Evolutionary conservation across 108 stramenopile genomes (phyloP).

Genomic region (Nitzschia sp.): DNA sequence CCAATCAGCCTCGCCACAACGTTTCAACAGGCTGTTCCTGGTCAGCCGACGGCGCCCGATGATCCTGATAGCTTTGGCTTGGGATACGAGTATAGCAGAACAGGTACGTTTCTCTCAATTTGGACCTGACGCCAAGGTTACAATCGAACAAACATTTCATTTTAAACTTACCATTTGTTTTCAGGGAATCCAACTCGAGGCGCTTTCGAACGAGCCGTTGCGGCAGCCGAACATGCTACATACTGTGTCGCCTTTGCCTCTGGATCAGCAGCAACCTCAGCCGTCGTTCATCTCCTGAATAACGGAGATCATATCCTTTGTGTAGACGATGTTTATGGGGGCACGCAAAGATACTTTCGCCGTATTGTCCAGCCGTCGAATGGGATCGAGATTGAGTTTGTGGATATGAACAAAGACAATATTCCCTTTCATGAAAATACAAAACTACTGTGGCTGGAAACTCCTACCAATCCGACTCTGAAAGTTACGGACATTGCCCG

Average conservation of each 20-base stretch:
- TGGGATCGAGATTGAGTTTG: slow-evolving; percentile 55
- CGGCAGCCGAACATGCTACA: slow-evolving; percentile 64
- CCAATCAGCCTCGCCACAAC: slow-evolving; percentile 82
- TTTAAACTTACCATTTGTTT: too few species aligned
- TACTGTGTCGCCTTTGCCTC: slow-evolving; percentile 80
- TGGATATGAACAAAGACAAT: slow-evolving; percentile 32
- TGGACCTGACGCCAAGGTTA: too few species aligned
- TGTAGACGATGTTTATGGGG: slow-evolving; percentile 91
- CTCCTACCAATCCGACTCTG: slow-evolving; percentile 91
- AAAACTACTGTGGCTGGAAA: slow-evolving; percentile 86
- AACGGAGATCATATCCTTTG: slow-evolving; percentile 82
- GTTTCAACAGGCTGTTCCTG: slow-evolving; percentile 71
- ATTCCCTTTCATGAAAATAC: slow-evolving; percentile 49
- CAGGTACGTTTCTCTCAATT: slow-evolving; percentile 33
- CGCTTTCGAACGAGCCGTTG: slow-evolving; percentile 82
- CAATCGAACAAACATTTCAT: too few species aligned
- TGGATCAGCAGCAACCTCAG: slow-evolving; percentile 90
- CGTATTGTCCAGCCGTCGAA: slow-evolving; percentile 55
- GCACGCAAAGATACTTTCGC: slow-evolving; percentile 82
- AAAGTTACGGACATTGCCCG: slow-evolving; percentile 78
- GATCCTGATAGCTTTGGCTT: slow-evolving; percentile 82
- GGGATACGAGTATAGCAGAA: slow-evolving; percentile 84
- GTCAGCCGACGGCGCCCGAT: slow-evolving; percentile 54
- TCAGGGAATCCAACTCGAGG: slow-evolving; percentile 83
- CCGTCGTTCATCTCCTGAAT: slow-evolving; percentile 62